phyloP scores from a whole-genome alignment of 192 early-diverging fungal genomes.

The Linnemannia exigua region DNA sequence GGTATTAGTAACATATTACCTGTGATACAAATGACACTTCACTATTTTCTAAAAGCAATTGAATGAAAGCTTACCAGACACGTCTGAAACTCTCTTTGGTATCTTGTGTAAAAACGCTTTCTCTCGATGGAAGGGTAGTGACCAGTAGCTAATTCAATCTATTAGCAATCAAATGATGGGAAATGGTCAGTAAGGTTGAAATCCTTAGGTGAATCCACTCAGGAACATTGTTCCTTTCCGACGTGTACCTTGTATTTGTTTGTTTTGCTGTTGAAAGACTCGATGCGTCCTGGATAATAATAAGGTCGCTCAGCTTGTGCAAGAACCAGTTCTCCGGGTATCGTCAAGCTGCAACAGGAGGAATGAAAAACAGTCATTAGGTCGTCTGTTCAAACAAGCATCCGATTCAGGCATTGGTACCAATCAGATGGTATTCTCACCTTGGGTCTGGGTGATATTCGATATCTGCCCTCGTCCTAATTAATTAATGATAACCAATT shows the following conservation, averaged over 20 bases:
- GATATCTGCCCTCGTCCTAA: background rate
- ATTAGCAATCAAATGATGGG: background rate
- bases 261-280: constrained; percentile 35
- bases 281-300: constrained; percentile 40
- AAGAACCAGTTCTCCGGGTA: constrained; percentile 43
- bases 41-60: background rate
- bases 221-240: background rate
- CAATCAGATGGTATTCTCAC: background rate
- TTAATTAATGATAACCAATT: background rate
- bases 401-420: background rate
- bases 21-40: background rate
- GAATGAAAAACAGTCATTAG: background rate
- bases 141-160: constrained; percentile 40
- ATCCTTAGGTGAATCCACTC: background rate
- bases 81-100: constrained; percentile 45
- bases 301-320: constrained; percentile 15
- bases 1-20: background rate
- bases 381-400: background rate
- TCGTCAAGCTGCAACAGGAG: constrained; percentile 15
- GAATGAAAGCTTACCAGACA: constrained; percentile 25
- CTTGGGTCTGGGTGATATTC: constrained; percentile 8
- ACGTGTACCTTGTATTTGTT: constrained; percentile 49
- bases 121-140: constrained; percentile 35
- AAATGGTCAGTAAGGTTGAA: background rate
- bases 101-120: constrained; percentile 44